Percentiles rank a stretch among this genome's conserved stretches.
These are phyloP conservation scores for Lecanicillium sp. DNA, from an alignment of 2,329 filamentous ascomycete genomes.

Conservation along the genomic window DNA sequence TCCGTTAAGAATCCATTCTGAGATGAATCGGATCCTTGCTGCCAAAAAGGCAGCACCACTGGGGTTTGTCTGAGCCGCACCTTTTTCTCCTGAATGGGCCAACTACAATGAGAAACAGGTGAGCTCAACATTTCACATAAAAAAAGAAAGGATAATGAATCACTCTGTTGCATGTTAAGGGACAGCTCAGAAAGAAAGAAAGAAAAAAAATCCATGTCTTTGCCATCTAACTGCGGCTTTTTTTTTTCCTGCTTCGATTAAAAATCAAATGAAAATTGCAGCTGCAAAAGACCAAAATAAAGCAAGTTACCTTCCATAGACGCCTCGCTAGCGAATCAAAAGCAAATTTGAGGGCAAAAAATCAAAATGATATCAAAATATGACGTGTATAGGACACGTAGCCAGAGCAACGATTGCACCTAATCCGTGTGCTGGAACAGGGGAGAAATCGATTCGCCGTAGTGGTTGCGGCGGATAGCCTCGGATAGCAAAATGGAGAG, in stretches of 20 bases:
- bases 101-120: no score
- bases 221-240: constrained; percentile 10
- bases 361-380: constrained; percentile 4
- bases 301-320: constrained; percentile 14
- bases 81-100: no score
- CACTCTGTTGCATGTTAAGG: no score
- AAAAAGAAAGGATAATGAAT: no score
- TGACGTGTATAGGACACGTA: constrained; percentile 7
- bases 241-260: no score
- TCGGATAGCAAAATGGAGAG: constrained; percentile 82
- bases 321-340: constrained; percentile 27
- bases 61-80: constrained; percentile 35
- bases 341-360: no score
- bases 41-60: constrained; percentile 68
- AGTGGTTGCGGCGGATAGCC: constrained; percentile 91
- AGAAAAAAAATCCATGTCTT: constrained; percentile 4
- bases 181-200: no score
- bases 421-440: constrained; percentile 62
- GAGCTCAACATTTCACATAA: background rate
- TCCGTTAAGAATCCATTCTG: constrained; percentile 73
- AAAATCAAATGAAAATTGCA: constrained; percentile 2
- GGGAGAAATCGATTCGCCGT: constrained; percentile 73
- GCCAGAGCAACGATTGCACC: constrained; percentile 10
- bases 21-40: constrained; percentile 62
- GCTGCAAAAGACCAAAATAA: background rate